These are phyloP conservation scores for Ganoderma sinense DNA, from an alignment of 1,284 basidiomycete species.

Conservation along the genomic window DNA sequence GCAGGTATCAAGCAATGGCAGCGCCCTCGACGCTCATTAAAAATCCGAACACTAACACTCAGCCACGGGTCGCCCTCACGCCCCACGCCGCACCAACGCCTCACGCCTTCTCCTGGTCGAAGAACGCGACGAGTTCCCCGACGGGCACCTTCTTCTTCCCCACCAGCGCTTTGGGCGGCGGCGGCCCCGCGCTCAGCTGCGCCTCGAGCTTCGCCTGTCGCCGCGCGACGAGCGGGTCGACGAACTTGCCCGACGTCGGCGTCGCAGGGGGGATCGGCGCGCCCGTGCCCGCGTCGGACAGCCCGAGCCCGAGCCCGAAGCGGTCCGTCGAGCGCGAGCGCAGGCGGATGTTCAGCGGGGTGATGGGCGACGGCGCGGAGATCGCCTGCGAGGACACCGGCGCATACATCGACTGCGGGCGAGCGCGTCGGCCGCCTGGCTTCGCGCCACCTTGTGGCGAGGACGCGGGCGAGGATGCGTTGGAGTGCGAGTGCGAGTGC, in stretches of 20 bases:
- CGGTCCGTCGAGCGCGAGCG: conserved; percentile 64
- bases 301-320: conserved; percentile 42
- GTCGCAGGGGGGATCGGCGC: conserved; percentile 34
- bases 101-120: conserved; percentile 66
- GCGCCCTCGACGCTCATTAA: background rate
- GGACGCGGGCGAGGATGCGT: conserved; percentile 23
- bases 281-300: conserved; percentile 31
- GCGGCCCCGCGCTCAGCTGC: conserved; percentile 47
- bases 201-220: conserved; percentile 61
- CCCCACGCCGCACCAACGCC: conserved; percentile 2
- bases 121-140: conserved; percentile 82
- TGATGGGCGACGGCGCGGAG: conserved; percentile 37
- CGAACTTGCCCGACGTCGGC: conserved; percentile 55
- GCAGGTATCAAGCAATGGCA: background rate
- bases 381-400: conserved; percentile 38
- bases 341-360: conserved; percentile 52
- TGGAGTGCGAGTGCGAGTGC: conserved; percentile 26
- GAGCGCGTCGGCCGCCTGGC: conserved; percentile 28
- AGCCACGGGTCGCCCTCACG: background rate
- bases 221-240: conserved; percentile 76
- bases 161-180: conserved; percentile 41
- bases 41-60: background rate
- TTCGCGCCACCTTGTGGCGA: conserved; percentile 22
- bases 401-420: conserved; percentile 41
- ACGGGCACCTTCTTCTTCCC: conserved; percentile 73